Evolutionary conservation across 139 green algal species (phyloP), one percentile per base, ranked within the genome.

Genomic region (Chlorella sp.): DNA sequence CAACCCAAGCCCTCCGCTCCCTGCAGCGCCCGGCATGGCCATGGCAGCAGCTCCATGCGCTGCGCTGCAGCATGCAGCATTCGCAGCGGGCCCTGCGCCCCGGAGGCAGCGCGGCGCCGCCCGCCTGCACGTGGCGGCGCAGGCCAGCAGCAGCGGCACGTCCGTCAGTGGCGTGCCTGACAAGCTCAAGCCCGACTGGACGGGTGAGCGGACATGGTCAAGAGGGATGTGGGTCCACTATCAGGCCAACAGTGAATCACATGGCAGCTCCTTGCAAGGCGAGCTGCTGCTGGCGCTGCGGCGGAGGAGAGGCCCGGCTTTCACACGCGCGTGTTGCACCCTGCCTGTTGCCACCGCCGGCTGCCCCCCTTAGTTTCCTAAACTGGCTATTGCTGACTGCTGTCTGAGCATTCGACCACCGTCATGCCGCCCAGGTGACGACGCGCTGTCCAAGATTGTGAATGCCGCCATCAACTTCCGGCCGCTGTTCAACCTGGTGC

Each of bases 401-500:
- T n/a, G n/a, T n/a, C n/a, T n/a, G n/a, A n/a, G n/a, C n/a, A n/a
- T n/a, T n/a, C n/a, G n/a, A n/a, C n/a, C n/a, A n/a, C n/a, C n/a
- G n/a, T n/a, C n/a, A 51, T 80, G 28, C 17, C 13, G 30, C 36
- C 65, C 88, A 92, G 92, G 92, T 13, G 87, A 95, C 63, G 84
- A 67, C 15, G 0, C 88, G 28, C 79, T 95, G 36, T 94, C 92
- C 0, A 64, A 56, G 6, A 21, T 92, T 2, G 90, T 95, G 20
- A 94, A 95, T 51, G 86, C 84, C 28, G 82, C 88, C 75, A 95
- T 95, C 70, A 60, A 82, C 78, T 91, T 86, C 30, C 85, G 86
- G 32, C 75, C 89, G 3, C 71, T 94, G n/a, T 95, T 90, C 67
- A 57, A 32, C n/a, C 39, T 92, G 0, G 36, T 51, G 34, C 25